Base-by-base conservation (phyloP, 768 basidiomycete species). In the Mycena vulgaris region DNA sequence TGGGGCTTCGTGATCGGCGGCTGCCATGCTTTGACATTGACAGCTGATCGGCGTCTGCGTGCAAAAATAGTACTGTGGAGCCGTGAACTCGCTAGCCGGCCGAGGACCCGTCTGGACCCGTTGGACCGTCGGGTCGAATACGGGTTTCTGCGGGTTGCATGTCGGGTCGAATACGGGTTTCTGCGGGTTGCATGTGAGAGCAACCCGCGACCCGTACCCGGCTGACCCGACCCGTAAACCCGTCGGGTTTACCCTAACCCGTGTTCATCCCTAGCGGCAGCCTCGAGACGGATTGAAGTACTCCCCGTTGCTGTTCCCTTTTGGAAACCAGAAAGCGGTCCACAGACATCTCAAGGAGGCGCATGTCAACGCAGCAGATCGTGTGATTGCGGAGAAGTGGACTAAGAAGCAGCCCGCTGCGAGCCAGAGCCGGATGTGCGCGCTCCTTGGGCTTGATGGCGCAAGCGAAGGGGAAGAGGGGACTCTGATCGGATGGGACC, bases 261-360 rank as follows among this genome's bases (percentile, higher is more conserved):
- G 52, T n/a, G 30, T 28, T 11, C 49, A 47, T 47, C n/a, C 45
- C 23, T 47, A 47, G 14, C 35, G 31, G 30, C 3, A 0, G 23
- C 30, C 45, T 55, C 27, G 63, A 65, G 19, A 55, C 52, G 53
- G 63, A 17, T 65, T 53, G 1, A 53, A 56, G 11, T 65, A 65
- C 45, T 65, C 53, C 11, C 23, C 63, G 7, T 31, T 65, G 30
- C 55, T 65, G 21, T 65, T 65, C 28, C 63, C 63, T 0, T 65
- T 65, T 19, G 63, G 63, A 10, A 65, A 65, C 42, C 39, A 56
- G 27, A 42, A 45, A 30, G 63, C 63, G 5, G 63, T 65, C 17
- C n/a, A 47, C 23, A 16, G 63, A 17, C 63, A 65, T 28, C 27
- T 65, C 11, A 40, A 56, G 17, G 55, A 65, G 53, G 53, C 53